A percentile compares a stretch with the other conserved stretches of the same genome.
Evolutionary conservation across 1,139 yeast species (phyloP).

Genomic region (Wickerhamiella pararugosa): DNA sequence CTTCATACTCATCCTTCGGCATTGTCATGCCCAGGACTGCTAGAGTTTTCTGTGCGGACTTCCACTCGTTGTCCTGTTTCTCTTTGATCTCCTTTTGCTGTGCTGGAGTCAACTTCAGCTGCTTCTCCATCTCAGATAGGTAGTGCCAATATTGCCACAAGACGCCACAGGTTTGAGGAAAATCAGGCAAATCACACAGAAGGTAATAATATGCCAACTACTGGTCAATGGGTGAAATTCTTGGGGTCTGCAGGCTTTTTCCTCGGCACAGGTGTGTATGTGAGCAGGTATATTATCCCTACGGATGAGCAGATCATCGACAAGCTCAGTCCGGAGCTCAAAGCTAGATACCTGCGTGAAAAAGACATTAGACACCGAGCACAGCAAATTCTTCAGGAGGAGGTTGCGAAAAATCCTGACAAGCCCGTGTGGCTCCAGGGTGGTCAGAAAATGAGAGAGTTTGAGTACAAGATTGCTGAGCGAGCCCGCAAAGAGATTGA

Average conservation of each 20-base stretch:
- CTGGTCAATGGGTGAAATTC: conserved; percentile 16
- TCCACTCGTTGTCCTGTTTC: too few relatives aligned
- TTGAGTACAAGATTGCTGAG: conserved; percentile 17
- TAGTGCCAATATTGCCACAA: too few relatives aligned
- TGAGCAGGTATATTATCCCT: conserved; percentile 14
- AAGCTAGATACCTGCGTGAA: conserved; percentile 60
- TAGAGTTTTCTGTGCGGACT: too few relatives aligned
- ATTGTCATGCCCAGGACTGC: too few relatives aligned
- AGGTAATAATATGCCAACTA: conserved; percentile 13
- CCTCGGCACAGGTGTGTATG: conserved; percentile 13
- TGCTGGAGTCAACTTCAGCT: too few relatives aligned
- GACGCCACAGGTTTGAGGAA: too few relatives aligned
- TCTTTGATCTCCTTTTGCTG: too few relatives aligned
- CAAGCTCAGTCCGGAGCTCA: conserved; percentile 65
- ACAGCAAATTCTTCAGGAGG: conserved; percentile 35
- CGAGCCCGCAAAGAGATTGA: conserved; percentile 19
- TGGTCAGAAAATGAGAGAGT: conserved; percentile 17
- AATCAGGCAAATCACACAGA: too few relatives aligned
- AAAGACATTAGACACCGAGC: conserved; percentile 33
- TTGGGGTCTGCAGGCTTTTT: conserved; percentile 13
- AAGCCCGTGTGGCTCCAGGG: conserved; percentile 23
- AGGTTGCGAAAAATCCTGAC: conserved; percentile 14
- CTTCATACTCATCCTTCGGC: too few relatives aligned
- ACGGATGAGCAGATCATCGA: conserved; percentile 67
- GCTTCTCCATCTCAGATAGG: too few relatives aligned